Conservation (phyloP, 768 basidiomycete genomes). For the Termitomyces sp. region DNA sequence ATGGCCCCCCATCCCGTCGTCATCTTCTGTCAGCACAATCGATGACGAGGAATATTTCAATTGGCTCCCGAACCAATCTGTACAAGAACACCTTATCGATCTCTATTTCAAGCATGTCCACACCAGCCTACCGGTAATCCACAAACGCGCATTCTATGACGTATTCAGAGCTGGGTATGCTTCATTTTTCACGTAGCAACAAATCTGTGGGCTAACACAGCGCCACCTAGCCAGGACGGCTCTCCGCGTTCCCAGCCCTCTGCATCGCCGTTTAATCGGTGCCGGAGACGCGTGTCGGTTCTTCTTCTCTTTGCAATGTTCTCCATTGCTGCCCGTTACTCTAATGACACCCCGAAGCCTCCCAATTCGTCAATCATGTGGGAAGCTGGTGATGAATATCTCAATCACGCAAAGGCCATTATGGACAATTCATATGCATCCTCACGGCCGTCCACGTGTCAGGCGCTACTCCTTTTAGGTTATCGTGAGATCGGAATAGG, state of each 20-base stretch:
- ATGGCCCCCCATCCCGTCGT: constrained; percentile 61
- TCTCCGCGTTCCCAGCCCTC: constrained; percentile 14
- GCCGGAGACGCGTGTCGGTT: constrained; percentile 46
- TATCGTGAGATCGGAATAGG: constrained; percentile 87
- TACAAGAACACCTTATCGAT: constrained; percentile 66
- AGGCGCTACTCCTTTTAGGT: constrained; percentile 75
- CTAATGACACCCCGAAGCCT: constrained; percentile 32
- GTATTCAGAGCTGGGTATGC: constrained; percentile 39
- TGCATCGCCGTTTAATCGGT: constrained; percentile 33
- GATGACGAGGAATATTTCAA: constrained; percentile 33
- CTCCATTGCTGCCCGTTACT: constrained; percentile 74
- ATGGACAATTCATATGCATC: constrained; percentile 65
- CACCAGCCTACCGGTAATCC: constrained; percentile 69
- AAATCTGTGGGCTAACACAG: constrained; percentile 1
- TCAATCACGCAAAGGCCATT: constrained; percentile 60
- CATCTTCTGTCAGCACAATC: constrained; percentile 23
- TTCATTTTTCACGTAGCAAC: background rate
- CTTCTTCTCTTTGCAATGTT: constrained; percentile 82
- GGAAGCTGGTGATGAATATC: constrained; percentile 72
- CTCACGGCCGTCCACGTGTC: constrained; percentile 71
- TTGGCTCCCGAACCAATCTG: constrained; percentile 48
- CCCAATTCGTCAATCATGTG: constrained; percentile 62
- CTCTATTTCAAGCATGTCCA: constrained; percentile 84
- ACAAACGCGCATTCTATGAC: constrained; percentile 66
- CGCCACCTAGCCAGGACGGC: constrained; percentile 17